Percentiles rank a stretch among this genome's conserved stretches.
Conservation (phyloP, 2,329 filamentous ascomycete genomes). For the Diaporthe helianthi region DNA sequence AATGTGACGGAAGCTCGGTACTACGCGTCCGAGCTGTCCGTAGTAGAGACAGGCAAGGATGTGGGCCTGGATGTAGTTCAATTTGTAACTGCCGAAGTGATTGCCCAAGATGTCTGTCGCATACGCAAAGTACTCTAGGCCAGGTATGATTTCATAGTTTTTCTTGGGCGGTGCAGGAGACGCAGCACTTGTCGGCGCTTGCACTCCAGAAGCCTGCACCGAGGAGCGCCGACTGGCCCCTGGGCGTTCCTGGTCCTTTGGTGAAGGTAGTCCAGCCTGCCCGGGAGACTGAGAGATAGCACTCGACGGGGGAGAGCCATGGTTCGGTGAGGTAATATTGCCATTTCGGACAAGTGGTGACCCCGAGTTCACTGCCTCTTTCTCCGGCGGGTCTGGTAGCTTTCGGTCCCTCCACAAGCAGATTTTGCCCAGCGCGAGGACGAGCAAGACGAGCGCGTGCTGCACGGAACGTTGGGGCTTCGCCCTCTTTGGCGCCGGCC, state of each 20-base stretch:
- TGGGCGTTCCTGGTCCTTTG: slow-evolving; percentile 56
- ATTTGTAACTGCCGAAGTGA: slow-evolving; percentile 77
- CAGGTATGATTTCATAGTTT: slow-evolving; percentile 87
- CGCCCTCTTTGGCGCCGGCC: slow-evolving; percentile 49
- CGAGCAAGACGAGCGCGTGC: slow-evolving; percentile 81
- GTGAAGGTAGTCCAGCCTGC: slow-evolving; percentile 56
- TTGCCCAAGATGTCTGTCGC: slow-evolving; percentile 87
- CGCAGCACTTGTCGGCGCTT: slow-evolving; percentile 40
- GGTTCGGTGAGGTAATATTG: slow-evolving; percentile 57
- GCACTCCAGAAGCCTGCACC: slow-evolving; percentile 46
- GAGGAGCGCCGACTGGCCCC: slow-evolving; percentile 59
- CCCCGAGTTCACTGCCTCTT: slow-evolving; percentile 45
- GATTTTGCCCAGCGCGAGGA: slow-evolving; percentile 87
- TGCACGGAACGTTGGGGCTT: slow-evolving; percentile 71
- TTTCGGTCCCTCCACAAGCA: slow-evolving; percentile 61
- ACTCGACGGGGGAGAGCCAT: slow-evolving; percentile 61
- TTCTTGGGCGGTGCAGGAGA: slow-evolving; percentile 43
- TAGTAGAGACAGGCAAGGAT: slow-evolving; percentile 88
- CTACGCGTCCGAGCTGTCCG: slow-evolving; percentile 83
- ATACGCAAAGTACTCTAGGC: slow-evolving; percentile 86
- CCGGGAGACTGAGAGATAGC: slow-evolving; percentile 51
- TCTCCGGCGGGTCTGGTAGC: slow-evolving; percentile 64
- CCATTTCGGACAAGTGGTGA: slow-evolving; percentile 57
- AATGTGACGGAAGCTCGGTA: slow-evolving; percentile 79
- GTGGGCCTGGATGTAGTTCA: slow-evolving; percentile 84